Evolutionary conservation across 176 grass and related monocot species (phyloP), one percentile per base, ranked within the genome.

Genomic region (Dactylis glomerata): DNA sequence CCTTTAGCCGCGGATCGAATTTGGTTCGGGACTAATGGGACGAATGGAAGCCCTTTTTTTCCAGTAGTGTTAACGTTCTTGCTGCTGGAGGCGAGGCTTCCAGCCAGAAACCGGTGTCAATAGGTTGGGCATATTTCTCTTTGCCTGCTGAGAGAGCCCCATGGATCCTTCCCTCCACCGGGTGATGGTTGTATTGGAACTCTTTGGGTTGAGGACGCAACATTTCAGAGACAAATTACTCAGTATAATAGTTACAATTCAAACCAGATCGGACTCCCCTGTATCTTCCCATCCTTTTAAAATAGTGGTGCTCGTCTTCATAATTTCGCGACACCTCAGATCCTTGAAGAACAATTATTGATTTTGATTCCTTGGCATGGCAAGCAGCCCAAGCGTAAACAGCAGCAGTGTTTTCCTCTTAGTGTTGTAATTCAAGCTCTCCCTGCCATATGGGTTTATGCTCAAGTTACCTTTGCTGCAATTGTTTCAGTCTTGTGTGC

Each of bases 291-390:
- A 28, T 92, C 95, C 62, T 90, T 82, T 4, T 95, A 93, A 88
- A 83, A 93, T n/a, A n/a, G n/a, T 85, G 92, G 37, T 58, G 84
- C 5, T 82, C 27, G 27, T 65, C 79, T 32, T 88, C 85, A 51
- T 91, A 65, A 46, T 86, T 71, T 92, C 92, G 95, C 16, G 91
- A 98, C 76, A 95, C 88, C 56, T 90, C 89, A 6, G 85, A 93
- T 69, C 92, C 92, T 86, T 98, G 88, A 37, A 98, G 85, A 33
- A 89, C 92, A 17, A 93, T 92, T 75, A 88, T 47, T 0, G 90
- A 88, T 72, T 88, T 93, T 2, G 92, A 92, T 81, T 98, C 92
- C 63, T 95, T 98, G 27, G 92, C 92, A 12, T 98, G 92, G 71
- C 77, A 78, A 83, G 86, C 76, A 76, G 95, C 93, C 91, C 95